phyloP scores from a whole-genome alignment of 177 flowering plant species.

The Vitis hybrid region DNA sequence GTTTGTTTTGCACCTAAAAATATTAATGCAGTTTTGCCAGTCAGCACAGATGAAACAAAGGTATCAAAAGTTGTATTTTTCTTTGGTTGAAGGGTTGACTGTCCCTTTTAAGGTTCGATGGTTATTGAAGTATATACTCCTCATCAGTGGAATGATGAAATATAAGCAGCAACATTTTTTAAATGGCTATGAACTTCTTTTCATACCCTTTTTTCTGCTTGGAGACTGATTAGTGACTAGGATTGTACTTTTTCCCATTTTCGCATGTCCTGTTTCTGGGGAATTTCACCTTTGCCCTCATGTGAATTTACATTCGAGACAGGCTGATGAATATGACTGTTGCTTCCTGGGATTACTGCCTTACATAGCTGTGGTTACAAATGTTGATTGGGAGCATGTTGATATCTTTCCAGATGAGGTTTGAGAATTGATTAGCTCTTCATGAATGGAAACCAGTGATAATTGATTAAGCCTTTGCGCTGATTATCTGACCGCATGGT shows the following conservation, averaged over 20 bases:
- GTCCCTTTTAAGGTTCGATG: neutral
- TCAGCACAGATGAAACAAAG: neutral
- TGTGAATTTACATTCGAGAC: neutral
- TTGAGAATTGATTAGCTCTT: neutral
- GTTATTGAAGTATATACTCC: neutral
- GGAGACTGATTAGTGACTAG: neutral
- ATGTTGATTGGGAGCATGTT: constrained; percentile 59
- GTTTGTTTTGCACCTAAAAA: too few relatives aligned
- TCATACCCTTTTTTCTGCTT: neutral
- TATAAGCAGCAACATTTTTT: too few relatives aligned
- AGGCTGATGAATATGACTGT: constrained; percentile 57
- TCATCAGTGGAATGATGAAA: neutral
- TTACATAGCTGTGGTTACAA: constrained; percentile 38
- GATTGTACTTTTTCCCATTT: neutral
- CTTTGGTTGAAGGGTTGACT: neutral
- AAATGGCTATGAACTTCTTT: neutral
- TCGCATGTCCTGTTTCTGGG: neutral
- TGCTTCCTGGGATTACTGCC: constrained; percentile 48
- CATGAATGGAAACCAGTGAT: neutral
- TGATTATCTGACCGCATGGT: too few relatives aligned
- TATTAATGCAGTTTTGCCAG: too few relatives aligned
- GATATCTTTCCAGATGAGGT: constrained; percentile 47
- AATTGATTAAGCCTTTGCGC: neutral
- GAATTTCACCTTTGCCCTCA: constrained; percentile 1
- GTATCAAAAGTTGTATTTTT: neutral